Evolutionary conservation across 2,329 filamentous ascomycete genomes (phyloP).

Genomic region (Fusarium fujikuroi): DNA sequence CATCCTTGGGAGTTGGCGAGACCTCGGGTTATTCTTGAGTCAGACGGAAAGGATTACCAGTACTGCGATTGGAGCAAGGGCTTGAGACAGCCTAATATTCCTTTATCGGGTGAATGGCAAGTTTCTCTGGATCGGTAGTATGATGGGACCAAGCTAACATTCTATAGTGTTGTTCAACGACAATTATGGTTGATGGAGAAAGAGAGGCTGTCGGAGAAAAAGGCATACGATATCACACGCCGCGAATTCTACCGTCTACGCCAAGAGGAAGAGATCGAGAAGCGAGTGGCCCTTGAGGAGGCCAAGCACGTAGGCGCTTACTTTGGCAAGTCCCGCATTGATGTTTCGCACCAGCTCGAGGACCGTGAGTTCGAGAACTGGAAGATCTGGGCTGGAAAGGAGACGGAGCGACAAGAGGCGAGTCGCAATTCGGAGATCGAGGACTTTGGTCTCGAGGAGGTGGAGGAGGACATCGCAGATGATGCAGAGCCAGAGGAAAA

Average conservation of each 20-base stretch:
- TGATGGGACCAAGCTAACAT: slow-evolving; percentile 25
- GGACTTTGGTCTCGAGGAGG: slow-evolving; percentile 54
- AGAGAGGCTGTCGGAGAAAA: slow-evolving; percentile 63
- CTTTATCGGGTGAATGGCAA: slow-evolving; percentile 73
- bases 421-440: slow-evolving; percentile 56
- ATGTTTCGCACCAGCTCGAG: slow-evolving; percentile 85
- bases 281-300: slow-evolving; percentile 87
- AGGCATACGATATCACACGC: slow-evolving; percentile 87
- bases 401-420: slow-evolving; percentile 56
- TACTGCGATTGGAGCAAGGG: slow-evolving; percentile 81
- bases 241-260: slow-evolving; percentile 91
- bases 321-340: slow-evolving; percentile 81
- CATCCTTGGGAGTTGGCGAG: slow-evolving; percentile 97
- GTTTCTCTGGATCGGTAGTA: neutral
- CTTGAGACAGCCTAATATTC: slow-evolving; percentile 78
- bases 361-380: slow-evolving; percentile 82
- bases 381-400: slow-evolving; percentile 78
- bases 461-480: slow-evolving; percentile 43
- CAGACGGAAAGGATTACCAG: slow-evolving; percentile 83
- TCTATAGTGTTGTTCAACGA: slow-evolving; percentile 84
- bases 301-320: slow-evolving; percentile 86
- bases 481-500: slow-evolving; percentile 39
- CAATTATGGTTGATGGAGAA: slow-evolving; percentile 86
- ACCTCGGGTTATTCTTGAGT: slow-evolving; percentile 85
- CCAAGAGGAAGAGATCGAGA: slow-evolving; percentile 83